Evolutionary conservation across 1,284 basidiomycete species (phyloP), one percentile per base, ranked within the genome.

Genomic region (Prillingera fragicola): DNA sequence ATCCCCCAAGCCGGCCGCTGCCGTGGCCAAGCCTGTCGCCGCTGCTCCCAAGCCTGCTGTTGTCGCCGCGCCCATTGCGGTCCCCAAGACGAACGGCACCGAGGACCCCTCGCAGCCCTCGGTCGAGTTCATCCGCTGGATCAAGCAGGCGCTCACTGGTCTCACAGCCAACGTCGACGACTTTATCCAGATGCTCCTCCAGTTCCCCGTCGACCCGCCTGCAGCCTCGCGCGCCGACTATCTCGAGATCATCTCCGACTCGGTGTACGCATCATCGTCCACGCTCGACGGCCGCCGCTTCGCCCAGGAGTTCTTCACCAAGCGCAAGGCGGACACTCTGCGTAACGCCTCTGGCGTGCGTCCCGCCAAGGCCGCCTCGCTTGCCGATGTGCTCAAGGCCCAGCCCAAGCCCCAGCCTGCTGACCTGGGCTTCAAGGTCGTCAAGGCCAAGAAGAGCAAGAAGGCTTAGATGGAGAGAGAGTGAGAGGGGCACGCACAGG

Each of bases 201-300:
- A 84, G 2, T 94, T 95, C 76, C 87, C 90, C 7, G 70, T 94
- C 33, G 89, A 95, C 57, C 85, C 88, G 10, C 86, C 90, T 54
- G 72, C 80, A 29, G 78, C 82, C 4, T 39, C 49, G 29, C 54
- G 60, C 24, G 57, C 65, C 21, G 71, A 73, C 25, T 85, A 85
- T 2, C 73, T 83, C 29, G 90, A 95, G 71, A 83, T 94, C 63
- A 94, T 96, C 53, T 84, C 85, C 17, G 91, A 95, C 64, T 75
- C 83, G 33, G 87, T 98, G 44, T 98, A 98, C 65, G 85, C 87
- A 29, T 90, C 86, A 60, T 91, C 87, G 59, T 86, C 87, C 19
- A 98, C 88, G 2, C 78, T 99, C 31, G 91, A 98, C 61, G 95
- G 95, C 1, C 79, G 92, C 42, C 80, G 92, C 23, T 98, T 98